Evolutionary conservation across 2,329 filamentous ascomycete genomes (phyloP).

Genomic region (Pestalotiopsis sp.): DNA sequence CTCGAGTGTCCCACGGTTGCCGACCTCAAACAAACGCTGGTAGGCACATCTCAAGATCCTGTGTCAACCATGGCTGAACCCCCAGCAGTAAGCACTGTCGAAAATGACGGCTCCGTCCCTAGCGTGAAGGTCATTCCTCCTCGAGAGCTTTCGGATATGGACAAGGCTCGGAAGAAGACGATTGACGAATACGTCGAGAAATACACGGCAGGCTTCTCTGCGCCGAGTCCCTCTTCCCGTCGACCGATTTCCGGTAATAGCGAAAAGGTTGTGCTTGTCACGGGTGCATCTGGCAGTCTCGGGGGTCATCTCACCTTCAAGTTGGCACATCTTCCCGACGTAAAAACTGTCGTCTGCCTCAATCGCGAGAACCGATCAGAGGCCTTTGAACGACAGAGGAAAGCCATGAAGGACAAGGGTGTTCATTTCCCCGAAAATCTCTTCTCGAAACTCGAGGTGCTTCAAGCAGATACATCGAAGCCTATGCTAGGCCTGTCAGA

Average conservation of each 20-base stretch:
- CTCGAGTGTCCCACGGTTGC: constrained; percentile 12
- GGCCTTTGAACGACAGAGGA: neutral
- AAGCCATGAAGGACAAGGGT: constrained; percentile 2
- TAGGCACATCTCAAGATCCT: constrained; percentile 12
- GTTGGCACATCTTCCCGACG: neutral
- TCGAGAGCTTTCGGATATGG: constrained; percentile 14
- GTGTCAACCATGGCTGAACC: neutral
- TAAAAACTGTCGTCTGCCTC: constrained; percentile 6
- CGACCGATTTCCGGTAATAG: neutral
- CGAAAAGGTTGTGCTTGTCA: constrained; percentile 8
- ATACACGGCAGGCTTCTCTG: constrained; percentile 11
- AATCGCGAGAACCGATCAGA: neutral
- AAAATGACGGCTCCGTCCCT: neutral
- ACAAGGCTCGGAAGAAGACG: constrained; percentile 21
- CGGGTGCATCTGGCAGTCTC: constrained; percentile 9
- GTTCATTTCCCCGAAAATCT: neutral
- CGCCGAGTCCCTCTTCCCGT: neutral
- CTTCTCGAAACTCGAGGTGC: constrained; percentile 3
- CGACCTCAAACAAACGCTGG: constrained; percentile 26
- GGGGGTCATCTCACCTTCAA: constrained; percentile 1
- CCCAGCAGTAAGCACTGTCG: neutral
- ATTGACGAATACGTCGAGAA: constrained; percentile 15
- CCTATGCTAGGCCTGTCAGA: constrained; percentile 46
- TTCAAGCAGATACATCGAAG: constrained; percentile 45
- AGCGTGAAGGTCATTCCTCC: neutral